Percentiles rank a stretch among this genome's conserved stretches.
Evolutionary conservation across 805 yeast genomes (phyloP).

Genomic region (Komagataella kurtzmanii): DNA sequence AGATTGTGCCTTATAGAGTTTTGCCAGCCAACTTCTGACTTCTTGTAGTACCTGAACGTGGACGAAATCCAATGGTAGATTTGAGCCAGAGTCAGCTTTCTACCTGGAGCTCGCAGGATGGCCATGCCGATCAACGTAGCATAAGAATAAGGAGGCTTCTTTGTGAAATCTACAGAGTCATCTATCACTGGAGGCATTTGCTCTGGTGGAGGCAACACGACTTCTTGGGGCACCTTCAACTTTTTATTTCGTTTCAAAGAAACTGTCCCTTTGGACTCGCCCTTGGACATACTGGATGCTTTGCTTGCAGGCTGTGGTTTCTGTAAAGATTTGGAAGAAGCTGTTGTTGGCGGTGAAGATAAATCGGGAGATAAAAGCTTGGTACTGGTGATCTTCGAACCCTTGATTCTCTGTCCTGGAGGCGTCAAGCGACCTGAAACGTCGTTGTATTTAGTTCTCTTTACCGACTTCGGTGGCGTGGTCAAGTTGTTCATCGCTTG

Average conservation of each 20-base stretch:
- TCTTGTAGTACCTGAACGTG: conserved; percentile 71
- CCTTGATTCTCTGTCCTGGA: background rate
- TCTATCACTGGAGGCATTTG: conserved; percentile 30
- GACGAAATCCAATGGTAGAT: conserved; percentile 87
- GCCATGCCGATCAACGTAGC: conserved; percentile 93
- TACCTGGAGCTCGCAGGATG: conserved; percentile 61
- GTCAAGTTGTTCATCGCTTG: background rate
- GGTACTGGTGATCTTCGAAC: background rate
- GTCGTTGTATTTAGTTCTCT: background rate
- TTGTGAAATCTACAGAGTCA: conserved; percentile 24
- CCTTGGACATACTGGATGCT: conserved; percentile 2
- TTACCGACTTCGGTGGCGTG: background rate
- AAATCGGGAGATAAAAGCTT: conserved; percentile 22
- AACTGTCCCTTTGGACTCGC: background rate
- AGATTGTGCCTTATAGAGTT: conserved; percentile 92
- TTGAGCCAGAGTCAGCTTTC: conserved; percentile 66
- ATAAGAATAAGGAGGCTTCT: conserved; percentile 88
- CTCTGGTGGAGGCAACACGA: conserved; percentile 20
- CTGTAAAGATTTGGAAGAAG: background rate
- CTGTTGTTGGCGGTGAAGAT: conserved; percentile 29
- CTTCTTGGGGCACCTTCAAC: conserved; percentile 12
- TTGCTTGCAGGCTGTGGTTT: conserved; percentile 11
- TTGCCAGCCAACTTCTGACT: conserved; percentile 92
- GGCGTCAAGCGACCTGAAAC: background rate
- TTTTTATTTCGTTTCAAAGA: conserved; percentile 7